Base-by-base conservation (phyloP, 495 filamentous ascomycete species). In the Hyphodiscus hymeniophilus region DNA sequence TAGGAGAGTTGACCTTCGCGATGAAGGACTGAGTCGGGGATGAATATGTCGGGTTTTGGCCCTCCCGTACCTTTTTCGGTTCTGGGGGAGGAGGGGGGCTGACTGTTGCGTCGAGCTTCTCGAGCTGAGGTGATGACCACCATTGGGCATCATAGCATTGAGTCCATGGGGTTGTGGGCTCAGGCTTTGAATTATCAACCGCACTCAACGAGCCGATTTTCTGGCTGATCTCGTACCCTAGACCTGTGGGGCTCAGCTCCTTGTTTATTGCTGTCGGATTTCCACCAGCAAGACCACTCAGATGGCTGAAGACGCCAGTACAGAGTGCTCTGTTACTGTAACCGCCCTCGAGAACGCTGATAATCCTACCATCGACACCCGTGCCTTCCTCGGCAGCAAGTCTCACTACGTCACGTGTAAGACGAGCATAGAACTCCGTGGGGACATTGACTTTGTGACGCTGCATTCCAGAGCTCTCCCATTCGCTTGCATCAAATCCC, bases 401-500 rank as follows among this genome's bases (percentile, higher is more conserved):
- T 3, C 71, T 73, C 12, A 91, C 82, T 3, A 95, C 75, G 57
- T 98, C 92, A 3, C 77, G 75, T 0, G 92, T 91, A 50, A 98
- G 82, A 2, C 81, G 76, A 40, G 94, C 91, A 63, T 96, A 98
- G 61, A 98, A 98, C 24, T 89, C 89, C 6, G 91, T 97, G 0
- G 94, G 92, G 7, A 98, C 90, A 64, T 95, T 92, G 48, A 94
- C 87, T 42, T 82, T 80, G 65, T 98, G 92, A 41, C 92, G 72
- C 60, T 97, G 92, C 94, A 98, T 97, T 1, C 84, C 87, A 3
- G 71, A 61, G n/a, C 80, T 76, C 63, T 98, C 92, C 79, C 85
- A 90, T 60, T 97, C 87, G 57, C 89, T 95, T 3, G 92, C 94
- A 68, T 98, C 92, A 55, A 98, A 98, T 0, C 92, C 92, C 0